These are phyloP conservation scores for Alliaria petiolata DNA, from an alignment of 345 rosid genomes.

Conservation along the genomic window DNA sequence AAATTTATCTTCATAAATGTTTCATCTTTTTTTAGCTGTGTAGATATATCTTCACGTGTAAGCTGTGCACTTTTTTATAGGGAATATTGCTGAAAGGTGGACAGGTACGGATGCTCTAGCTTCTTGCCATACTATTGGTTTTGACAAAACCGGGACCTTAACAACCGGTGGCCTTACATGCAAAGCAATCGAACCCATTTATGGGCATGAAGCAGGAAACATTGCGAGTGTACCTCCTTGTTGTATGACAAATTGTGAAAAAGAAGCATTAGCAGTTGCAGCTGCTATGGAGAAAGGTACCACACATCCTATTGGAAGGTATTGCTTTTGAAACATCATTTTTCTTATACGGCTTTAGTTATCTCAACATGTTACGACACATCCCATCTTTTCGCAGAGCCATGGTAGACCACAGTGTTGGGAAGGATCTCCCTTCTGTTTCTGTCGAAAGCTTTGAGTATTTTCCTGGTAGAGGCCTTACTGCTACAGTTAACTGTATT, in stretches of 20 bases:
- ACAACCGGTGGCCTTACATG: conserved; percentile 93
- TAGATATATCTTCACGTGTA: neutral
- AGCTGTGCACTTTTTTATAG: conserved; percentile 32
- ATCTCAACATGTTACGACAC: neutral
- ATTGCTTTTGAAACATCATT: neutral
- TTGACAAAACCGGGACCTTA: conserved; percentile 96
- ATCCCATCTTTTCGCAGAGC: conserved; percentile 49
- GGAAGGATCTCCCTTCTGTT: conserved; percentile 81
- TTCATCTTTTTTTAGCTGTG: neutral
- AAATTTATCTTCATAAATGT: neutral
- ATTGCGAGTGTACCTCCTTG: conserved; percentile 39
- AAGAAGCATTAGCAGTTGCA: conserved; percentile 93
- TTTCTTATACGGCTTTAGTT: neutral
- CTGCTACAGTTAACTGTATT: conserved; percentile 60
- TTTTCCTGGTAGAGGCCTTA: conserved; percentile 89
- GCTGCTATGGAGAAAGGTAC: conserved; percentile 99
- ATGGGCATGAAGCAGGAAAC: conserved; percentile 54
- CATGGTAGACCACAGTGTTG: conserved; percentile 79
- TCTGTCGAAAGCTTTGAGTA: conserved; percentile 74
- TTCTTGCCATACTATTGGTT: conserved; percentile 80
- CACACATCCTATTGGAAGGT: conserved; percentile 97
- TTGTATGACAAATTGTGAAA: conserved; percentile 76
- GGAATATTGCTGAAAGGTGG: conserved; percentile 93
- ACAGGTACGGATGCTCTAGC: conserved; percentile 80
- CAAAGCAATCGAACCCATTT: conserved; percentile 88